A percentile compares a stretch with the other conserved stretches of the same genome.
Conservation (phyloP, 768 basidiomycete genomes). For the Strobilomyces confusus region DNA sequence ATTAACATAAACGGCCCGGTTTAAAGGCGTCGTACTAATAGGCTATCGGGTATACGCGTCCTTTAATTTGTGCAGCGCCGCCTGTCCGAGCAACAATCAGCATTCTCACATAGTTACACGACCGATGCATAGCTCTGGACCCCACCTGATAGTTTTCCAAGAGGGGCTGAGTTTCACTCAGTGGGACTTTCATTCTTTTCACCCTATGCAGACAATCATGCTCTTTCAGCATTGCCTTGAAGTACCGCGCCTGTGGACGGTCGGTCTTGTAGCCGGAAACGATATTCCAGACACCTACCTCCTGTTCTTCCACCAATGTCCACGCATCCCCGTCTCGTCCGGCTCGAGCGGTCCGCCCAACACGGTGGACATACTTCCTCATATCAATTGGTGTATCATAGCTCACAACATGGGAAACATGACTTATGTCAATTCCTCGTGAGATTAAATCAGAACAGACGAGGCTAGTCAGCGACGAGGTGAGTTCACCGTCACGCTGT, state of each 20-base stretch:
- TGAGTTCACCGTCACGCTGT: conserved; percentile 1
- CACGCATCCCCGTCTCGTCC: conserved; percentile 87
- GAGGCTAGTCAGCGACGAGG: conserved; percentile 47
- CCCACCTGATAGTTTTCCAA: conserved; percentile 65
- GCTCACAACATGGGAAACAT: conserved; percentile 89
- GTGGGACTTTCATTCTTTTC: conserved; percentile 61
- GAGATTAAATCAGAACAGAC: conserved; percentile 97
- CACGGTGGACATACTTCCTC: conserved; percentile 97
- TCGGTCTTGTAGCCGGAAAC: neutral
- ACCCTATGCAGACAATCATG: conserved; percentile 68
- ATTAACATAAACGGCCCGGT: neutral
- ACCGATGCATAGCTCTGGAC: neutral
- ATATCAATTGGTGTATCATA: conserved; percentile 98
- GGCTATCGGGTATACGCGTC: conserved; percentile 24
- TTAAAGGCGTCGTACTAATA: neutral
- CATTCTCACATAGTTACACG: neutral
- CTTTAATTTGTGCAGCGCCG: conserved; percentile 23
- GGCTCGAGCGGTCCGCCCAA: conserved; percentile 93
- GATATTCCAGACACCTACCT: conserved; percentile 42
- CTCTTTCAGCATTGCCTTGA: conserved; percentile 76
- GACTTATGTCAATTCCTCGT: conserved; percentile 91
- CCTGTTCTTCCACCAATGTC: conserved; percentile 94
- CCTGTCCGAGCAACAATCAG: neutral
- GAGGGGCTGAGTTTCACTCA: conserved; percentile 56
- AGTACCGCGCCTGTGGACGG: conserved; percentile 66